These are phyloP conservation scores for Orobanche coerulescens DNA, from an alignment of 257 asterid species.

Conservation along the genomic window DNA sequence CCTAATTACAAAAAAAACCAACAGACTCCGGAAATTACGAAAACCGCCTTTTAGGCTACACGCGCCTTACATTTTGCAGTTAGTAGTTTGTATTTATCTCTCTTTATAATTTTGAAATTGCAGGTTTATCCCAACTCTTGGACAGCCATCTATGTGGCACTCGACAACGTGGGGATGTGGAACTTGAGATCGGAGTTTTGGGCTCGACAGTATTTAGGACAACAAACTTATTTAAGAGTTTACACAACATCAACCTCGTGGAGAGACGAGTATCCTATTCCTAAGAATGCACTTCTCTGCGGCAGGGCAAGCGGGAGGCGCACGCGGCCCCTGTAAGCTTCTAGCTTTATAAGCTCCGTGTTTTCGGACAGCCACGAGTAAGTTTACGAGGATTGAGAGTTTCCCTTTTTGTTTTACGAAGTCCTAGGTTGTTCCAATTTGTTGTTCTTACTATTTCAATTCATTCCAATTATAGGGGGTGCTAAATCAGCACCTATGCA, in stretches of 20 bases:
- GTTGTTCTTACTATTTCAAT: not conserved
- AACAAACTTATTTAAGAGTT: slow-evolving; percentile 65
- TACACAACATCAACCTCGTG: slow-evolving; percentile 62
- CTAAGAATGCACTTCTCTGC: slow-evolving; percentile 77
- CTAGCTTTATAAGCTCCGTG: not conserved
- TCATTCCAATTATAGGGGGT: slow-evolving; percentile 25
- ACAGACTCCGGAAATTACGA: too few relatives aligned
- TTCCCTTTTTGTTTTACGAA: not conserved
- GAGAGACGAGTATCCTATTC: slow-evolving; percentile 81
- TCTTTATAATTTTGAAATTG: not conserved
- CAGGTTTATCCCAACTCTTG: slow-evolving; percentile 86
- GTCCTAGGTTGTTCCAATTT: not conserved
- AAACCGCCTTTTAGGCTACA: too few relatives aligned
- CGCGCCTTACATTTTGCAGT: too few relatives aligned
- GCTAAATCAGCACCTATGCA: slow-evolving; percentile 30
- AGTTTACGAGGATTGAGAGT: slow-evolving; percentile 6
- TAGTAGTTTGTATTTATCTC: too few relatives aligned
- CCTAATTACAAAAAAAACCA: not conserved
- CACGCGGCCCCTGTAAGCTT: slow-evolving; percentile 52
- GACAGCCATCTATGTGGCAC: slow-evolving; percentile 59
- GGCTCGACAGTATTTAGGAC: slow-evolving; percentile 88
- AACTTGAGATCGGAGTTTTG: slow-evolving; percentile 69
- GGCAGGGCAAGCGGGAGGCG: slow-evolving; percentile 69
- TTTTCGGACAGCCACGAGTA: not conserved
- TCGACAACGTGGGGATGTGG: slow-evolving; percentile 95